Evolutionary conservation across 345 rosid species (phyloP).

Genomic region (Arabidopsis suecica): DNA sequence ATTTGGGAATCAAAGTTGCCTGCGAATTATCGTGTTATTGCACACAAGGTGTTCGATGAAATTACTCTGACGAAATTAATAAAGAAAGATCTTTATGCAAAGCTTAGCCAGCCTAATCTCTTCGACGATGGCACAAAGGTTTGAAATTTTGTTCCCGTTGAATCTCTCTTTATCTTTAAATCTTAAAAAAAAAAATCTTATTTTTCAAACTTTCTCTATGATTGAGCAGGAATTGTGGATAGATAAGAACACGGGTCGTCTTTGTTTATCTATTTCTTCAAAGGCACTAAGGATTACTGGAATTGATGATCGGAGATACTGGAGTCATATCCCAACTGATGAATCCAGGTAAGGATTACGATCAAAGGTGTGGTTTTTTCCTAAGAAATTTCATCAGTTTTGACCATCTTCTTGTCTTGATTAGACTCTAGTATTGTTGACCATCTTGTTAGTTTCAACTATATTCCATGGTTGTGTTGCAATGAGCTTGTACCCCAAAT

Average conservation of each 20-base stretch:
- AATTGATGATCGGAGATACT: constrained; percentile 78
- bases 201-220: neutral
- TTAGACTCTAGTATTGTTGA: neutral
- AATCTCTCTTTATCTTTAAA: neutral
- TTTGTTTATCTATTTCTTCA: constrained; percentile 65
- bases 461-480: neutral
- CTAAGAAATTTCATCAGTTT: constrained; percentile 2
- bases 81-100: constrained; percentile 57
- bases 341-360: constrained; percentile 61
- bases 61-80: constrained; percentile 38
- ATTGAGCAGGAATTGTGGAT: constrained; percentile 64
- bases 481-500: neutral
- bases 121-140: constrained; percentile 68
- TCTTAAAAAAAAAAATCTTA: neutral
- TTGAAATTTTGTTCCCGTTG: neutral
- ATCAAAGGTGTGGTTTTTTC: constrained; percentile 5
- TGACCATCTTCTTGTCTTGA: neutral
- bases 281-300: constrained; percentile 70
- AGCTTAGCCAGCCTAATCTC: constrained; percentile 50
- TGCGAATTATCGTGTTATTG: constrained; percentile 48
- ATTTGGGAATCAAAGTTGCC: constrained; percentile 73
- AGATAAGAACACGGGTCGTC: constrained; percentile 61
- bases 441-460: neutral
- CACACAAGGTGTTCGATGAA: constrained; percentile 52
- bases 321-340: constrained; percentile 61